These are phyloP conservation scores for Theileria orientalis DNA, from an alignment of 169 alveolate species.

Conservation along the genomic window DNA sequence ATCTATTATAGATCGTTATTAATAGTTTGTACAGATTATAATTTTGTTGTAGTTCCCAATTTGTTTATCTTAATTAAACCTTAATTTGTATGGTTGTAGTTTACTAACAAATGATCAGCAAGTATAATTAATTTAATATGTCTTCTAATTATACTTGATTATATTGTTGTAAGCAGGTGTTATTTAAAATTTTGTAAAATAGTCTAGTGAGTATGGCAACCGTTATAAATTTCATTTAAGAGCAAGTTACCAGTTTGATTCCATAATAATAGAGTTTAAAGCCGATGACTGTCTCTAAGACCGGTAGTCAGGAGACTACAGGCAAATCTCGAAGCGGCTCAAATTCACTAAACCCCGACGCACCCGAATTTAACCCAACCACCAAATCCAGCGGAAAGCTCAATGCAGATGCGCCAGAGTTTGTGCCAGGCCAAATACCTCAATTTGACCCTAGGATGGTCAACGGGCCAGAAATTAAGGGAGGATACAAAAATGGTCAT, in stretches of 20 bases:
- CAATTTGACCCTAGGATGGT: conserved; percentile 39
- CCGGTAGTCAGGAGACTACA: conserved; percentile 1
- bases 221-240: too few relatives aligned
- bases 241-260: too few relatives aligned
- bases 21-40: too few relatives aligned
- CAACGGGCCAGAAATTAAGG: conserved; percentile 33
- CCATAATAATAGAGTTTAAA: background rate
- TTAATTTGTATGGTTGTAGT: too few relatives aligned
- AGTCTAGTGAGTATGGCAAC: conserved; percentile 7
- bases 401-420: conserved; percentile 66
- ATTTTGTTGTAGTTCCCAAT: too few relatives aligned
- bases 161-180: background rate
- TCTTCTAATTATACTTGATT: background rate
- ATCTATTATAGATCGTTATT: too few relatives aligned
- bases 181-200: background rate
- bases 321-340: background rate
- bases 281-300: conserved; percentile 3
- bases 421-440: conserved; percentile 58
- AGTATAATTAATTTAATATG: conserved; percentile 7
- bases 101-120: too few relatives aligned
- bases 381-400: conserved; percentile 35
- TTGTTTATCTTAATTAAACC: too few relatives aligned
- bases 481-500: conserved; percentile 31
- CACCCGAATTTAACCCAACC: conserved; percentile 62
- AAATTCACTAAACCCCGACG: conserved; percentile 45